These are phyloP conservation scores for Kalanchoe fedtschenkoi DNA, from an alignment of 164 flowering plant genomes.

Conservation along the genomic window DNA sequence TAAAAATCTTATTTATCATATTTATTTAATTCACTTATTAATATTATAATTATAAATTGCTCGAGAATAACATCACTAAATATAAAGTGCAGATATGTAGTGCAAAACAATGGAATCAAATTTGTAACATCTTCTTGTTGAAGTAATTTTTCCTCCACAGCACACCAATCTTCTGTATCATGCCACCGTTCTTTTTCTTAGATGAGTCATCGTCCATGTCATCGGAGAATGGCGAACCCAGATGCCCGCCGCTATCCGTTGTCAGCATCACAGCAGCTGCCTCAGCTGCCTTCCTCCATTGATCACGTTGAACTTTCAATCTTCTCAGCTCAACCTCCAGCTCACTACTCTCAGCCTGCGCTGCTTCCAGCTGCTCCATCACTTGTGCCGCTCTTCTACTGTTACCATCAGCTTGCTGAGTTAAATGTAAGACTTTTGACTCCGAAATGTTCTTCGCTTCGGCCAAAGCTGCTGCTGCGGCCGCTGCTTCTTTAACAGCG, in stretches of 20 bases:
- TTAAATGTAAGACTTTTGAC: constrained; percentile 37
- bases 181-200: constrained; percentile 75
- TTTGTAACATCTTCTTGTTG: neutral
- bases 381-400: constrained; percentile 36
- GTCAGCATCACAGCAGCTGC: constrained; percentile 79
- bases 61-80: no score
- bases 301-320: constrained; percentile 83
- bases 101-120: neutral
- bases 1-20: no score
- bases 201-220: constrained; percentile 63
- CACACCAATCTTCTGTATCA: constrained; percentile 81
- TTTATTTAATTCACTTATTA: no score
- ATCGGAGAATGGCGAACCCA: constrained; percentile 44
- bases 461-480: constrained; percentile 18
- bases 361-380: constrained; percentile 72
- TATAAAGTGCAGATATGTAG: no score
- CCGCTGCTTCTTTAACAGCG: constrained; percentile 15
- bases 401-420: constrained; percentile 64
- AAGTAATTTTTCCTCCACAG: constrained; percentile 61
- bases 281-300: constrained; percentile 99
- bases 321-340: constrained; percentile 80
- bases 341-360: constrained; percentile 52
- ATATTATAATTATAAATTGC: no score
- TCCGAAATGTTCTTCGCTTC: constrained; percentile 55
- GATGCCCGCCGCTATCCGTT: constrained; percentile 36